Conservation (phyloP, 108 stramenopile species). For the Aurantiochytrium sp. region DNA sequence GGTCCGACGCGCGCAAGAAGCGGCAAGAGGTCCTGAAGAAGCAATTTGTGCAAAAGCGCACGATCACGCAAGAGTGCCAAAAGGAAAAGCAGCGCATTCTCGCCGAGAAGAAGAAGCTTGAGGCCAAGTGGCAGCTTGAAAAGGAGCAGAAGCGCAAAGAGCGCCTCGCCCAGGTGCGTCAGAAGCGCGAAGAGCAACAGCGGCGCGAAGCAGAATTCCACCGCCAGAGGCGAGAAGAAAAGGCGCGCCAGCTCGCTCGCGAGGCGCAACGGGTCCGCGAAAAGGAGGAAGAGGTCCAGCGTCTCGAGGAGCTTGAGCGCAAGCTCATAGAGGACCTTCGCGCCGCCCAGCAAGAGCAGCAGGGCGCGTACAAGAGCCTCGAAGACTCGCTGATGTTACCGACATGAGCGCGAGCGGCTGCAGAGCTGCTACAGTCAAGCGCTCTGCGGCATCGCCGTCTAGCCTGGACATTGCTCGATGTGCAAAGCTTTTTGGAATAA, state of each 20-base stretch:
- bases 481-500: too few relatives aligned
- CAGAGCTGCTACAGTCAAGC: too few relatives aligned
- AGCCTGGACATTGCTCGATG: too few relatives aligned
- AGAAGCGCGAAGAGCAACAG: background rate
- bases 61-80: conserved; percentile 5
- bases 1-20: background rate
- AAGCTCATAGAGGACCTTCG: background rate
- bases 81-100: background rate
- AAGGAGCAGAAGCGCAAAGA: background rate
- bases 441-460: too few relatives aligned
- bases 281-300: conserved; percentile 12
- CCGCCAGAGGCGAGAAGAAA: background rate
- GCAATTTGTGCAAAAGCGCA: background rate
- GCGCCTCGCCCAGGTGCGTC: background rate
- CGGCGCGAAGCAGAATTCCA: background rate
- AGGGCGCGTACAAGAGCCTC: background rate
- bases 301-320: background rate
- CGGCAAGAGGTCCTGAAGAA: background rate
- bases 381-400: background rate
- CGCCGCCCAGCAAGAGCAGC: conserved; percentile 7
- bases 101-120: background rate
- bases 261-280: background rate
- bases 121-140: background rate
- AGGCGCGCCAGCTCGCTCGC: background rate
- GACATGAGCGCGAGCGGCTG: too few relatives aligned